Percentiles rank a stretch among this genome's conserved stretches.
These are phyloP conservation scores for Scheffersomyces insectosa DNA, from an alignment of 1,139 yeast genomes.

Conservation along the genomic window DNA sequence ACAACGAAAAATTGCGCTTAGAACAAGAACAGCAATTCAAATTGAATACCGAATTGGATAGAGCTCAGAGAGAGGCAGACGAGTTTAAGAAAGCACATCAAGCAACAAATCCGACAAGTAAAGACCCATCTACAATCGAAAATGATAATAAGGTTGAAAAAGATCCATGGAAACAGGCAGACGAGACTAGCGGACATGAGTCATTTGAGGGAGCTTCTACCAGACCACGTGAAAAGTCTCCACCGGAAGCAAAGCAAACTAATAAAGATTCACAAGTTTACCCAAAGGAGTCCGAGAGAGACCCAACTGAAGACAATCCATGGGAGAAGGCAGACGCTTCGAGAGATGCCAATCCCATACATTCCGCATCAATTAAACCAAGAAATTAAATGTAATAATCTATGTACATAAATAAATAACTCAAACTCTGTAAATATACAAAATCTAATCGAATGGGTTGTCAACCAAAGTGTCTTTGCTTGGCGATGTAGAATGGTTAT, in stretches of 20 bases:
- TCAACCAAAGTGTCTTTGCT: too few species aligned
- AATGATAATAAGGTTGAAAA: neutral
- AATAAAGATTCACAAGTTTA: neutral
- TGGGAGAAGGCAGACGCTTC: neutral
- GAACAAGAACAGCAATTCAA: constrained; percentile 34
- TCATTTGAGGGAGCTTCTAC: constrained; percentile 38
- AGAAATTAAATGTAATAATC: neutral
- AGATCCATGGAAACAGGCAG: constrained; percentile 44
- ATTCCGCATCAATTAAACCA: neutral
- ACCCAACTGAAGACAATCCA: neutral
- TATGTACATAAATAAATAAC: neutral
- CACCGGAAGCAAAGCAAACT: neutral
- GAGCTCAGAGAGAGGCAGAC: constrained; percentile 23
- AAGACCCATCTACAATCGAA: neutral
- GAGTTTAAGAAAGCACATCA: constrained; percentile 6
- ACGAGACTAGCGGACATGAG: constrained; percentile 25
- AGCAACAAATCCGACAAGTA: neutral
- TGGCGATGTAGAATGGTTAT: too few species aligned
- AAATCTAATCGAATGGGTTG: too few species aligned
- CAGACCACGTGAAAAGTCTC: constrained; percentile 25
- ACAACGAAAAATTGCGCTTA: constrained; percentile 35
- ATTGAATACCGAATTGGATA: constrained; percentile 36
- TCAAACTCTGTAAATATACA: too few species aligned
- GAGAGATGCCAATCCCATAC: constrained; percentile 1
- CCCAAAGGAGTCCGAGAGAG: neutral